Base-by-base conservation (phyloP, 2,329 filamentous ascomycete species). In the Aspergillus neotritici region DNA sequence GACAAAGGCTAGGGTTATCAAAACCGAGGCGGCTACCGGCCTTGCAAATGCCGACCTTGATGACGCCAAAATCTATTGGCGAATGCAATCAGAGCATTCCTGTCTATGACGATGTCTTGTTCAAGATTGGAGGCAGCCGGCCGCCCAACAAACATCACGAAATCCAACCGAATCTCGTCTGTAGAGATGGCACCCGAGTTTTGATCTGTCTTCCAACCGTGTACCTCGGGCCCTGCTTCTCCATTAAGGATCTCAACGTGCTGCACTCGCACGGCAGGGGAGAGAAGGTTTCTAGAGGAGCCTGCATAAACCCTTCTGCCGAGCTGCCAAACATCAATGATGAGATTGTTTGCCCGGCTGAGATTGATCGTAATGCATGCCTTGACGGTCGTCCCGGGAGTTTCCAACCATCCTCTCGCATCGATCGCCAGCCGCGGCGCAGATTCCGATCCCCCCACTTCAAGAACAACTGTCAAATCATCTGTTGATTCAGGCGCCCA, bases 121-220 rank as follows among this genome's bases (percentile, higher is more conserved):
- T 47, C 44, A 14, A 30, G 15, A 40, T 40, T n/a, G 17, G 31
- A 37, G 29, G 28, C 11, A 40, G 37, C 33, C 13, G 36, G 40
- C 11, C 44, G 37, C 4, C 36, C 36, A 47, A 40, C 40, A 41
- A 45, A 40, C 13, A 34, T 37, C 30, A 32, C 16, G 32, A 40
- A 47, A 33, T 43, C 32, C 12, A 43, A 40, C 25, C 13, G 37
- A 28, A 43, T 47, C 35, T 43, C 30, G 25, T 41, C 33, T 13
- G 14, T 41, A 17, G 33, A 6, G 33, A 37, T 13, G 8, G 17
- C n/a, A 40, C 17, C 29, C 16, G 28, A 6, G 21, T 34, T 28
- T 28, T 38, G 15, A 34, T 37, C 16, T 16, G 16, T 31, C 17
- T 37, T 47, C 41, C 37, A 47, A 28, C 40, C 40, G 10, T 32